Conservation (phyloP, 2,329 filamentous ascomycete species). For the Fusarium pseudograminearum region DNA sequence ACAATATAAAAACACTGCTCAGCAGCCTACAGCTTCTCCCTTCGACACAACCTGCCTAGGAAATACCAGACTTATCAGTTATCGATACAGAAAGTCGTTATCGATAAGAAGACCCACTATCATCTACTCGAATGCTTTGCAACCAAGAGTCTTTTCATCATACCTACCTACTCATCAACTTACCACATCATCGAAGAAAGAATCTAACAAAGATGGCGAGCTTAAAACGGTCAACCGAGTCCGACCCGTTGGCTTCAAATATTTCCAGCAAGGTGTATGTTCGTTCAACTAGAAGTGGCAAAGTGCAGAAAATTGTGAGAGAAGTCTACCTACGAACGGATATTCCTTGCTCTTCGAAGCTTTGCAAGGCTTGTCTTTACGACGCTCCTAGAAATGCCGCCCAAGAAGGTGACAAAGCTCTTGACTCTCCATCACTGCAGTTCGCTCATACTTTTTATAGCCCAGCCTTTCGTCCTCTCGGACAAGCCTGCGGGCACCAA, state of each 20-base stretch:
- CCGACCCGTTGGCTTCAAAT: slow-evolving; percentile 71
- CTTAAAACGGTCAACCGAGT: slow-evolving; percentile 68
- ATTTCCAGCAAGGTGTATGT: slow-evolving; percentile 97
- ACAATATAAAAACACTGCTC: no score
- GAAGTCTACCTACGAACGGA: slow-evolving; percentile 96
- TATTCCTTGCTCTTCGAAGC: slow-evolving; percentile 93
- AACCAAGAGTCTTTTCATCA: slow-evolving; percentile 41
- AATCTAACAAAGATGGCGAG: slow-evolving; percentile 66
- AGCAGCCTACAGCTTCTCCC: not conserved
- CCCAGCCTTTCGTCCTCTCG: slow-evolving; percentile 86
- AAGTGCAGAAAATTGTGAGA: slow-evolving; percentile 98
- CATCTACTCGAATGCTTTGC: slow-evolving; percentile 40
- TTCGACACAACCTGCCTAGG: not conserved
- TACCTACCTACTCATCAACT: slow-evolving; percentile 22
- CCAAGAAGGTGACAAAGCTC: slow-evolving; percentile 71
- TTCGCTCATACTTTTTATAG: slow-evolving; percentile 57
- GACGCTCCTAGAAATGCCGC: slow-evolving; percentile 83
- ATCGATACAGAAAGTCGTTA: slow-evolving; percentile 48
- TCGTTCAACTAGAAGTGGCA: slow-evolving; percentile 92
- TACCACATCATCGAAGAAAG: slow-evolving; percentile 4
- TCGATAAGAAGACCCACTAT: slow-evolving; percentile 47
- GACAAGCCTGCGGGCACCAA: slow-evolving; percentile 88
- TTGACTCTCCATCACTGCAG: not conserved
- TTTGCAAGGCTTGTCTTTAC: slow-evolving; percentile 82
- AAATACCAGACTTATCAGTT: slow-evolving; percentile 47